Evolutionary conservation across 2,329 filamentous ascomycete species (phyloP).

Genomic region (Aspergillus pseudoterreus): DNA sequence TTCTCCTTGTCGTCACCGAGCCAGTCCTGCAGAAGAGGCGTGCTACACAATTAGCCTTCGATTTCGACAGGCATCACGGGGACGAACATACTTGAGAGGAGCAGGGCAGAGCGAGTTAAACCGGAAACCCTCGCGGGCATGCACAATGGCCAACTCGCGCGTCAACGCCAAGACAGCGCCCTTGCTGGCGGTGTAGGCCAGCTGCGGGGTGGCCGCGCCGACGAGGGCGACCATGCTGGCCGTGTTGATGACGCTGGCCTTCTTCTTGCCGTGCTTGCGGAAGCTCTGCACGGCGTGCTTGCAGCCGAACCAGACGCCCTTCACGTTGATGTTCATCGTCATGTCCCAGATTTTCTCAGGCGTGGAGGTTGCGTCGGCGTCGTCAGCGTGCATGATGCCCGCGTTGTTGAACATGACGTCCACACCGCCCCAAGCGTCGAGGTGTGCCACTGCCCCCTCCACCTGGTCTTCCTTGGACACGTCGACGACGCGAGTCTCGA

Average conservation of each 20-base stretch:
- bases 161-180: conserved; percentile 88
- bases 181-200: conserved; percentile 92
- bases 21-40: conserved; percentile 88
- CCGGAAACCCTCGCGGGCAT: conserved; percentile 81
- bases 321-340: conserved; percentile 92
- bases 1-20: conserved; percentile 82
- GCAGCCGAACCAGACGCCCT: conserved; percentile 95
- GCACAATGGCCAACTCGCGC: conserved; percentile 84
- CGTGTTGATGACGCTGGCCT: conserved; percentile 85
- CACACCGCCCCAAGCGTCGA: conserved; percentile 81
- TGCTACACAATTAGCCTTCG: conserved; percentile 45
- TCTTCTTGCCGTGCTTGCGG: conserved; percentile 73
- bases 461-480: conserved; percentile 83
- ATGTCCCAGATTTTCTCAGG: conserved; percentile 91
- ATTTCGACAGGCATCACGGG: no score
- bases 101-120: conserved; percentile 92
- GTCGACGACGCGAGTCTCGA: conserved; percentile 49
- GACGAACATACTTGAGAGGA: conserved; percentile 64
- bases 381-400: conserved; percentile 88
- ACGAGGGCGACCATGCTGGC: conserved; percentile 85
- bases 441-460: conserved; percentile 65
- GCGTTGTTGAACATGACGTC: conserved; percentile 98
- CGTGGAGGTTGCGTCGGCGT: conserved; percentile 76
- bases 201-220: conserved; percentile 80
- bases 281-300: conserved; percentile 86